Base-by-base conservation (phyloP, 1,284 basidiomycete species). In the Naganishia sp. region DNA sequence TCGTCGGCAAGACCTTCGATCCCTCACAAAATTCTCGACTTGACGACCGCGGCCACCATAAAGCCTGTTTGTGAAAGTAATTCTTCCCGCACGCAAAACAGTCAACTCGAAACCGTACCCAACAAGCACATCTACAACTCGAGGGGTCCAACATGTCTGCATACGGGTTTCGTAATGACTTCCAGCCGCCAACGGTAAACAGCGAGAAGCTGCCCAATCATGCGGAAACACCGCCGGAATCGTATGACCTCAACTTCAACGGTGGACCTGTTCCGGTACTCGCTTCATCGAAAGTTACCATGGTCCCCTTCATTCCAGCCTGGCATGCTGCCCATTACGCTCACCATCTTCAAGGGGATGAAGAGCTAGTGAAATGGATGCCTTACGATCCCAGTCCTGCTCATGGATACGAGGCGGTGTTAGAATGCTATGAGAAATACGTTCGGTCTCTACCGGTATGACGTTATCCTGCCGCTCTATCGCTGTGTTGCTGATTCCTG, bases 191-290 rank as follows among this genome's bases (percentile, higher is more conserved):
- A 5, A n/a, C 33, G 36, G 39, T 21, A 7, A 10, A 36, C 5
- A 13, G 39, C 28, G 25, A 36, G 21, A 61, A 52, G 21, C 28
- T 15, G 5, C 48, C 31, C 10, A 50, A 39, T 25, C 59, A 61
- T n/a, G 59, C 36, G 10, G 59, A 72, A 25, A 78, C 77, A 6
- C 72, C 72, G 7, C 65, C 68, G 1, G 75, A 75, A 39, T 70
- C 73, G 21, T 80, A 80, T 63, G 78, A 80, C 69, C 71, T 73
- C 65, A 79, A 80, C 73, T 80, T 65, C 28, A 42, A 39, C 53
- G 67, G 67, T 1, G 67, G 67, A 6, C 63, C 63, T 36, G 59
- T 68, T 46, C 49, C 46, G n/a, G 44, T 53, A n/a, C 63, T 68
- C 16, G n/a, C 65, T 23, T 65, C 67, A 4, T 64, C 64, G 49